Evolutionary conservation across 768 basidiomycete genomes (phyloP).

Genomic region (Hydnum rufescens): DNA sequence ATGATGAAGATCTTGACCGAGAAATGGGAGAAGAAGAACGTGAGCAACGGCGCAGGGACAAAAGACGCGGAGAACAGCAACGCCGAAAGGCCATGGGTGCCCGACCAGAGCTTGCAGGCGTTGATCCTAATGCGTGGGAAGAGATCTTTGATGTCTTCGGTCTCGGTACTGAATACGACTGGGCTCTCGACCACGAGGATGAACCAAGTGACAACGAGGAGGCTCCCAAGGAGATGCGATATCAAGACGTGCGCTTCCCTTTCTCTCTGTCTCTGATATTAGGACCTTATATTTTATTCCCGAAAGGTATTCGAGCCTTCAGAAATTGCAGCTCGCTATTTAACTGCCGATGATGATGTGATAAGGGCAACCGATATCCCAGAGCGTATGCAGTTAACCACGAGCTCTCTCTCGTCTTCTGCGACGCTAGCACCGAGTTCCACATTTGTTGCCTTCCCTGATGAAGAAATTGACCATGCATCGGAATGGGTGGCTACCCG

Average conservation of each 20-base stretch:
- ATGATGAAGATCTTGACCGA: conserved; percentile 28
- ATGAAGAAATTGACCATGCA: conserved; percentile 58
- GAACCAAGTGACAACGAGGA: conserved; percentile 30
- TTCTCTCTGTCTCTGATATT: not conserved
- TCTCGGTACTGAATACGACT: conserved; percentile 89
- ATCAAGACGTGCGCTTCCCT: conserved; percentile 48
- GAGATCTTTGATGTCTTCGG: conserved; percentile 95
- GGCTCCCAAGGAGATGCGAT: conserved; percentile 53
- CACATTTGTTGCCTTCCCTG: conserved; percentile 40
- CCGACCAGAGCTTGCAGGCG: conserved; percentile 54
- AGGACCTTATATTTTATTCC: conserved; percentile 8
- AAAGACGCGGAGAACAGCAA: conserved; percentile 42
- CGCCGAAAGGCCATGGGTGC: conserved; percentile 45
- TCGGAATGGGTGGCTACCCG: conserved; percentile 77
- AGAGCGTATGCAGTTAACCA: conserved; percentile 86
- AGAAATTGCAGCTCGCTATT: conserved; percentile 71
- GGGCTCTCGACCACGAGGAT: conserved; percentile 77
- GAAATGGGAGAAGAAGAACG: conserved; percentile 57
- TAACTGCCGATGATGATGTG: conserved; percentile 85
- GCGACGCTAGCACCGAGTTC: conserved; percentile 28
- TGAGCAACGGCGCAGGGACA: conserved; percentile 51
- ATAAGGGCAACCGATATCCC: conserved; percentile 83
- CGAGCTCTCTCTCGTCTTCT: conserved; percentile 55
- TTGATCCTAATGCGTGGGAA: conserved; percentile 81
- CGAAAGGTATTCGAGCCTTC: conserved; percentile 89